Base-by-base conservation (phyloP, 2,329 filamentous ascomycete genomes). In the Diaporthe sp. region DNA sequence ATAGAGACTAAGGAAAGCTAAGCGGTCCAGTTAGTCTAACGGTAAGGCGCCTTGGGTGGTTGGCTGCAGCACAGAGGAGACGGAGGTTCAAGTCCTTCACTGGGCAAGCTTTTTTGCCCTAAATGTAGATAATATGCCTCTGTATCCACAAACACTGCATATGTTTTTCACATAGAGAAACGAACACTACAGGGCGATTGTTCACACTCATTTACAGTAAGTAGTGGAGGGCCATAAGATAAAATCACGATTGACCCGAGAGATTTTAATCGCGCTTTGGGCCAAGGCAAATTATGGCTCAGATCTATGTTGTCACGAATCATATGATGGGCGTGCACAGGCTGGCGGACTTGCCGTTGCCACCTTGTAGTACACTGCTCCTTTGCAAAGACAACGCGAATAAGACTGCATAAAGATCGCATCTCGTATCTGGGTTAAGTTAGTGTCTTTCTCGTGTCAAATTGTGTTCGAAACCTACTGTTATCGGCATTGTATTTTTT, bases 51-150 rank as follows among this genome's bases (percentile, higher is more conserved):
- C 68, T 47, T 57, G 53, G 47, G 53, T 71, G 53, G 51, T 31
- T 57, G 34, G 51, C 67, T 2, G 67, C 51, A 71, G 49, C 53
- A 71, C 49, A 37, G 39, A 25, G 68, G 53, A 60, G 68, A 58
- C 47, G 39, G 53, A 20, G 68, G 47, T 37, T 49, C 68, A 37
- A 39, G 10, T 49, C 55, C 55, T 51, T 6, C 70, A 37, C 53
- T 60, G 53, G 39, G 39, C 28, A 22, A 58, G 2, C 7, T 15
- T 15, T n/a, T 72, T 49, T n/a, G n/a, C 4, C 20, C 55, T n/a
- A 15, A 25, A 13, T 22, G 5, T 47, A 47, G 39, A 25, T 20
- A 20, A 44, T 20, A 9, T 28, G 8, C 6, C 37, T 63, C 3
- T 17, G 17, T 28, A 22, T 63, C 20, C 9, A 20, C 17, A 20